Percentiles rank a stretch among this genome's conserved stretches.
Conservation (phyloP, 345 rosid genomes). For the Syzygium jambos region DNA sequence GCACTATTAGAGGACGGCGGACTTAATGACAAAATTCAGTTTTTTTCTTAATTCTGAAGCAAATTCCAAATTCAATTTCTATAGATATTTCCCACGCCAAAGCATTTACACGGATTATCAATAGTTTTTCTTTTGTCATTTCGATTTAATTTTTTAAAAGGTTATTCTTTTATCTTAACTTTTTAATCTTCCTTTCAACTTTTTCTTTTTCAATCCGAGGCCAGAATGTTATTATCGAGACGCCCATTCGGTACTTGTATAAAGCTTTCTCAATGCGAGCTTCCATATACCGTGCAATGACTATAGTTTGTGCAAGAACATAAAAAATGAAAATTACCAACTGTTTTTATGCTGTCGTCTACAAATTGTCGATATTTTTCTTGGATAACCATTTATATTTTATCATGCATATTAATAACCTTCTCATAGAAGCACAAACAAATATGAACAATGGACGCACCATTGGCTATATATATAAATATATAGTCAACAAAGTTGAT, state of each 20-base stretch:
- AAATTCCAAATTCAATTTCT: fast-evolving
- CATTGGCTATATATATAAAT: background rate
- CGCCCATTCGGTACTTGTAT: fast-evolving
- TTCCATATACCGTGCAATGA: too few species aligned
- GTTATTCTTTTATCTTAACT: background rate
- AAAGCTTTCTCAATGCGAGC: background rate
- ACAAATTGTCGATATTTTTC: background rate
- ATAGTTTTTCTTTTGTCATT: background rate
- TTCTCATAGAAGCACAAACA: background rate
- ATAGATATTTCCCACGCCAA: background rate
- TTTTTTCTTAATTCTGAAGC: background rate
- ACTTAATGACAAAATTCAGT: background rate
- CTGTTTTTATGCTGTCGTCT: background rate
- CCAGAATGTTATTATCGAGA: fast-evolving
- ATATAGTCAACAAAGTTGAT: background rate
- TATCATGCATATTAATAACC: background rate
- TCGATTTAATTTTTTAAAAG: background rate
- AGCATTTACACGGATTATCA: background rate
- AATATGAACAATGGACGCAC: background rate
- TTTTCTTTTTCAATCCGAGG: background rate
- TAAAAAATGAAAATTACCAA: background rate
- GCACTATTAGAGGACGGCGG: too few species aligned
- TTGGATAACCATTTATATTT: background rate
- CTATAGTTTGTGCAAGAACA: background rate
- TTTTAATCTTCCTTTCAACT: background rate